Percentiles rank a stretch among this genome's conserved stretches.
Conservation (phyloP, 371 early-diverging fungal genomes). For the Mucor saturninus region DNA sequence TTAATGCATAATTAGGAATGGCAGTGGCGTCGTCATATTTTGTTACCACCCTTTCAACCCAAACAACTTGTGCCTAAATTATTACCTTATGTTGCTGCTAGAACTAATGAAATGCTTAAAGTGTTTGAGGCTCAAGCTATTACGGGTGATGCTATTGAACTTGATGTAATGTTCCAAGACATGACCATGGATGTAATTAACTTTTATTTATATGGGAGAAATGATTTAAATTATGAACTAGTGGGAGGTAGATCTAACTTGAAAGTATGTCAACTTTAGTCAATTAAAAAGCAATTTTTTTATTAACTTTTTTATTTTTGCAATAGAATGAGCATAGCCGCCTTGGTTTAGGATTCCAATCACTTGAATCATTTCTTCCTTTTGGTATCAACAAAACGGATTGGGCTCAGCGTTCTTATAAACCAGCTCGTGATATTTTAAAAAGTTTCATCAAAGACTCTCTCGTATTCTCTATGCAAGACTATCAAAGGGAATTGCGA, state of each 20-base stretch:
- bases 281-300: no score
- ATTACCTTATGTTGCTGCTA: constrained; percentile 44
- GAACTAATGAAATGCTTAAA: constrained; percentile 21
- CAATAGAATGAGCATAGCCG: constrained; percentile 39
- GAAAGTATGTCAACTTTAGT: constrained; percentile 26
- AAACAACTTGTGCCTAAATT: constrained; percentile 49
- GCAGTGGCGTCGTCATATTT: constrained; percentile 55
- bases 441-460: constrained; percentile 47
- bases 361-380: constrained; percentile 49
- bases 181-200: constrained; percentile 58
- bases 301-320: neutral
- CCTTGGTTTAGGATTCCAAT: constrained; percentile 52
- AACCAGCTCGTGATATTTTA: constrained; percentile 41
- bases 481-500: constrained; percentile 20
- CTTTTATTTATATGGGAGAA: constrained; percentile 51
- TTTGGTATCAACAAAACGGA: constrained; percentile 48
- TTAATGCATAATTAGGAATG: constrained; percentile 38
- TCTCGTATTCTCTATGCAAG: constrained; percentile 28
- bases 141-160: constrained; percentile 30
- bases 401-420: constrained; percentile 47
- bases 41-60: constrained; percentile 52
- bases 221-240: constrained; percentile 43
- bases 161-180: constrained; percentile 45
- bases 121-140: constrained; percentile 33
- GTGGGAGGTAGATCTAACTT: constrained; percentile 47